Base-by-base conservation (phyloP, 352 stramenopile species). In the Phytophthora rubi region DNA sequence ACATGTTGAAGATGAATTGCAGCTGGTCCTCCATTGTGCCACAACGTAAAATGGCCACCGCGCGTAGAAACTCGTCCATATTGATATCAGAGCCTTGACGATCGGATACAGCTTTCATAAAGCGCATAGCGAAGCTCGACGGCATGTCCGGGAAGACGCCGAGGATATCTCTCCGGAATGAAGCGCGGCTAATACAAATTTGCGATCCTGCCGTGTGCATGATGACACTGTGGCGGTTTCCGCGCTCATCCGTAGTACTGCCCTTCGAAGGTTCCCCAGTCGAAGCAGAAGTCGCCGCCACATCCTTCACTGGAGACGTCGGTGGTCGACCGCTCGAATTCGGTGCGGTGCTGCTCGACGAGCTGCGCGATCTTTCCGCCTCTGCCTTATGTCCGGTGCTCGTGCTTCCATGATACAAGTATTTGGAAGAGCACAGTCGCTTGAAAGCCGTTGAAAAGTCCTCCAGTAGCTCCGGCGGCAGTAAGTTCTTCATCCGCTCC, bases 121-220 rank as follows among this genome's bases (percentile, higher is more conserved):
- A 93, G 3, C 89, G 80, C 85, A 96, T 94, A 8, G 88, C 88
- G 65, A 96, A 95, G 61, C 85, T 95, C 26, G 89, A 96, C 12
- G 89, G 89, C 83, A 96, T 96, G 42, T 95, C 88, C 3, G 88
- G 89, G 33, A 95, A 96, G n/a, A 96, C 89, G 23, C 89, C 88
- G 44, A 96, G 80, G 45, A 96, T 91, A 58, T 96, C 88, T 7
- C 88, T 83, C 7, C 89, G 89, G 64, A 96, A 96, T 2, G 89
- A 92, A 55, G 87, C 85, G 26, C 88, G 87, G 44, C 81, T 95
- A 62, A 95, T 85, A 66, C 81, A 92, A 59, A 94, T 91, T 59
- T 94, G 84, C 12, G 86, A 90, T 10, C 86, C 86, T 2, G 70
- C 84, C n/a, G 84, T 94, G 61, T 90, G 86, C 30, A 78, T 75